A percentile compares a stretch with the other conserved stretches of the same genome.
Evolutionary conservation across 306 rosid species (phyloP).

Genomic region (Amphicarpaea edgeworthii): DNA sequence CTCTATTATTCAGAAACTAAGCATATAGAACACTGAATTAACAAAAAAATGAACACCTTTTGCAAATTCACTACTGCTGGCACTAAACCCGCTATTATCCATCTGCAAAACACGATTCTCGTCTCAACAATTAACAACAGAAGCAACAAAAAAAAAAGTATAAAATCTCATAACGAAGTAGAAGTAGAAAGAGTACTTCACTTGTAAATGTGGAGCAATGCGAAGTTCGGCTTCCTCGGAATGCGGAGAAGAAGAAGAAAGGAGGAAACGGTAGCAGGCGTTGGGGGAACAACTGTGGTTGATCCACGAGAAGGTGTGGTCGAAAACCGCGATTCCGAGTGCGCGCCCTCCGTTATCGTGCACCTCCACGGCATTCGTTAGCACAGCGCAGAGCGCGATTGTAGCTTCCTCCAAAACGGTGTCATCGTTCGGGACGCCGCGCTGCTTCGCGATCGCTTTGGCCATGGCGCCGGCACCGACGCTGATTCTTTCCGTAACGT

Average conservation of each 20-base stretch:
- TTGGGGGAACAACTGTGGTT: constrained; percentile 92
- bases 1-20: neutral
- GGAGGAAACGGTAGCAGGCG: constrained; percentile 59
- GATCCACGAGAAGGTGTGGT: constrained; percentile 69
- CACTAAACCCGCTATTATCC: constrained; percentile 45
- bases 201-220: constrained; percentile 56
- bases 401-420: constrained; percentile 58
- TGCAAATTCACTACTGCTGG: constrained; percentile 41
- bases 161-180: neutral
- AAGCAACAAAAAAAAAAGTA: neutral
- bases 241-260: constrained; percentile 36
- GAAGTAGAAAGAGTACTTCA: constrained; percentile 39
- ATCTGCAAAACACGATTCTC: constrained; percentile 58
- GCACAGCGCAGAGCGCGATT: constrained; percentile 62
- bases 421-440: constrained; percentile 19
- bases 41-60: neutral
- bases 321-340: constrained; percentile 68
- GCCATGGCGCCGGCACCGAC: constrained; percentile 61
- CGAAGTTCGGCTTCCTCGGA: constrained; percentile 10
- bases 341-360: constrained; percentile 60
- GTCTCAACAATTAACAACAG: neutral
- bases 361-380: constrained; percentile 91
- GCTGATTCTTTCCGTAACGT: constrained; percentile 33
- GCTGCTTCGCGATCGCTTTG: constrained; percentile 43
- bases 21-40: too few relatives aligned